Conservation (phyloP, 352 stramenopile species). For the Pythium folliculosum region DNA sequence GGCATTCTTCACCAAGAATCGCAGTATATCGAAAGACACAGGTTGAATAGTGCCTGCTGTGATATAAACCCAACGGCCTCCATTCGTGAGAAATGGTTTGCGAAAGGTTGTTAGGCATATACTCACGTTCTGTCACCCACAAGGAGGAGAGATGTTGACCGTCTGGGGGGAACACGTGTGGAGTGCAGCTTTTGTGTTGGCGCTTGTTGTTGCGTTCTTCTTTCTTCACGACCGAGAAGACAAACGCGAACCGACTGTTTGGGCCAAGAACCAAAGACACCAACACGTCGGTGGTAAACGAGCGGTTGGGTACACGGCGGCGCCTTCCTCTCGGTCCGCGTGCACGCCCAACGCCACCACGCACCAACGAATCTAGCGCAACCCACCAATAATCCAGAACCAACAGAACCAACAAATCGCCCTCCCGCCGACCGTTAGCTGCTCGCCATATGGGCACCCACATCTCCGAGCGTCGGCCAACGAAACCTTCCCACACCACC, state of each 20-base stretch:
- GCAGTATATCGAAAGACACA: not conserved
- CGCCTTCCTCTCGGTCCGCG: not conserved
- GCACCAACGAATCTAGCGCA: not conserved
- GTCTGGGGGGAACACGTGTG: not conserved
- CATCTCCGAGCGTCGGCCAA: not conserved
- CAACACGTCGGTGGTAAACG: not conserved
- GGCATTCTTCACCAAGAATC: not conserved
- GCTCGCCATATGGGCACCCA: slow-evolving; percentile 4
- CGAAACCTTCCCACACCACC: not conserved
- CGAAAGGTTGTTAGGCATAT: not conserved
- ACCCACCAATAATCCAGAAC: not conserved
- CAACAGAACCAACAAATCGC: slow-evolving; percentile 5
- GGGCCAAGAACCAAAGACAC: not conserved
- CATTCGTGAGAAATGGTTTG: not conserved
- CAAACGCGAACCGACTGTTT: not conserved
- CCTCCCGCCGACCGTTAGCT: no score
- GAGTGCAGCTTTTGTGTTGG: not conserved
- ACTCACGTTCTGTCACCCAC: not conserved
- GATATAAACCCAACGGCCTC: not conserved
- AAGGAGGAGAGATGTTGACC: not conserved
- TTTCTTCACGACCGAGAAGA: not conserved
- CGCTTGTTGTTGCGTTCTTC: not conserved
- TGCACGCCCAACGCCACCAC: not conserved
- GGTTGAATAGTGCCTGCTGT: not conserved
- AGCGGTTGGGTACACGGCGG: not conserved